These are phyloP conservation scores for Amborella trichopoda DNA, from an alignment of 164 flowering plant genomes.

Conservation along the genomic window DNA sequence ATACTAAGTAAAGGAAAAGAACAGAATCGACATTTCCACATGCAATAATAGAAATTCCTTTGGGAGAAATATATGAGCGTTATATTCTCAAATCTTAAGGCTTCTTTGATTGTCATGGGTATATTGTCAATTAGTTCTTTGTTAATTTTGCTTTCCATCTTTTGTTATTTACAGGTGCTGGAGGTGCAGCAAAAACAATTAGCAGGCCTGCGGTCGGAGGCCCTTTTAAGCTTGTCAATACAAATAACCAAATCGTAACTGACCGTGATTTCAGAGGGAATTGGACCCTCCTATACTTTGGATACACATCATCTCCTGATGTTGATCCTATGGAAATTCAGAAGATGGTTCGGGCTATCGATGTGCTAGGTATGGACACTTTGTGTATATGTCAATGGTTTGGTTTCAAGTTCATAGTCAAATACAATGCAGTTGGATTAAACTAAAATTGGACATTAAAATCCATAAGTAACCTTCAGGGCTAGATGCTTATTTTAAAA, in stretches of 20 bases:
- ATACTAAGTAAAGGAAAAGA: too few species aligned
- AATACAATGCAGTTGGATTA: too few species aligned
- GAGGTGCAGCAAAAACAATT: slow-evolving; percentile 6
- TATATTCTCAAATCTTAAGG: background rate
- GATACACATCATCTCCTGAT: slow-evolving; percentile 92
- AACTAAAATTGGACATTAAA: too few species aligned
- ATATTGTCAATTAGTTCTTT: background rate
- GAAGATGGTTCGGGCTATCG: slow-evolving; percentile 54
- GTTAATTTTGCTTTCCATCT: too few species aligned
- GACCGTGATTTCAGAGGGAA: slow-evolving; percentile 49
- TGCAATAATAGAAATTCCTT: too few species aligned
- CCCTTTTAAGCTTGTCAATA: slow-evolving; percentile 54
- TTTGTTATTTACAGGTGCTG: too few species aligned
- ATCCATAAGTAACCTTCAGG: too few species aligned
- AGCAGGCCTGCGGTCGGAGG: slow-evolving; percentile 75
- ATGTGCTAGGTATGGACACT: slow-evolving; percentile 44
- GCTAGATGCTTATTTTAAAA: too few species aligned
- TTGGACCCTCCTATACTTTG: slow-evolving; percentile 87
- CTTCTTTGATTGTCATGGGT: slow-evolving; percentile 1
- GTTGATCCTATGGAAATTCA: slow-evolving; percentile 68
- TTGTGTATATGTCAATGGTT: too few species aligned
- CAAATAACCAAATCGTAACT: slow-evolving; percentile 37
- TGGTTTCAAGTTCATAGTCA: too few species aligned
- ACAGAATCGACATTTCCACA: too few species aligned
- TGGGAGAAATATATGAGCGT: too few species aligned